Evolutionary conservation across 2,329 filamentous ascomycete genomes (phyloP), one percentile per base, ranked within the genome.

Genomic region (Colletotrichum acutatum): DNA sequence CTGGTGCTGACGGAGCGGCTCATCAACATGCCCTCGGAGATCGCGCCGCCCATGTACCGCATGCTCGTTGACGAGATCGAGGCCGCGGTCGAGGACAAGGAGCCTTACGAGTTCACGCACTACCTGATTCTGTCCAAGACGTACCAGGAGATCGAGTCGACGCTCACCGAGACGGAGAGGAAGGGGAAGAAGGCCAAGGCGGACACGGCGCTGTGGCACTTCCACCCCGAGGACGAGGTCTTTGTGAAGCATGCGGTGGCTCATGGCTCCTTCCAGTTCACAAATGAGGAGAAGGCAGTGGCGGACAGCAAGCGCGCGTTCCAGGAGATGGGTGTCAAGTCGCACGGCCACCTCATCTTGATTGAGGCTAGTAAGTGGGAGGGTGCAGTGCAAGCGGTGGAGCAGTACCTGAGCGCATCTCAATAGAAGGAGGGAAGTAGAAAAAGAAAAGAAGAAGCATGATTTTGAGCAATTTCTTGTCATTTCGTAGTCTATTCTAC

Each of bases 21-120:
- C 78, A 95, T 99, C 86, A 99, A 99, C 85, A 95, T 98, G 87
- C 97, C 97, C n/a, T 88, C 94, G 19, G 94, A 98, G 83, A 92
- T 98, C 75, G 91, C 95, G 16, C 96, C 97, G 34, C 96, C 97
- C 4, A 93, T 98, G 90, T 98, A 98, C 88, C 91, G 89, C 63
- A 98, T 98, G 95, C 90, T 99, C 63, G 86, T 94, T 61, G 95
- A 98, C 80, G 97, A 99, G 87, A 92, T 99, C 63, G 88, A 93
- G 78, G 95, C 93, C 80, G 97, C 97, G 1, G 86, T 98, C 3
- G 92, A 97, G 80, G 95, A 98, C 80, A 93, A 94, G 79, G 95
- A 98, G 83, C 95, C 95, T 0, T 98, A 98, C 83, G 88, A 92
- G 68, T 99, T 99, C 83, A 92, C 94, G 32, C 95, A 98, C 84